Percentiles rank a stretch among this genome's conserved stretches.
These are phyloP conservation scores for Aspergillus kassunensis DNA, from an alignment of 495 filamentous ascomycete species.

Conservation along the genomic window DNA sequence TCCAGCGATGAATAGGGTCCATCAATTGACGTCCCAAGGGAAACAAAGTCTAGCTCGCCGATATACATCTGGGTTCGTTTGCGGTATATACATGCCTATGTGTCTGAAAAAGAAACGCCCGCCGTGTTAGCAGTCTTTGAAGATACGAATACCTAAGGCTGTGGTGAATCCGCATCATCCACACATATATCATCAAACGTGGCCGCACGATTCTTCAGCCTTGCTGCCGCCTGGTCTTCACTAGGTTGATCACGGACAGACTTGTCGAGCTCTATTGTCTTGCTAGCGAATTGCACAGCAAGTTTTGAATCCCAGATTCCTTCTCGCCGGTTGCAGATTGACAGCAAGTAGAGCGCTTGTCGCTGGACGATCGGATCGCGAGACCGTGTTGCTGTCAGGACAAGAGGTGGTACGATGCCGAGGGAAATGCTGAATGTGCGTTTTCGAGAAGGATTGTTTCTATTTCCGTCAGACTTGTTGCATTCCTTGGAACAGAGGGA, in stretches of 20 bases:
- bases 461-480: neutral
- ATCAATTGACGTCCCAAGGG: no score
- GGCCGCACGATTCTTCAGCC: slow-evolving; percentile 1
- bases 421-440: slow-evolving; percentile 4
- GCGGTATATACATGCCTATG: no score
- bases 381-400: slow-evolving; percentile 1
- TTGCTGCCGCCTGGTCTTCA: neutral
- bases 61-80: no score
- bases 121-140: no score
- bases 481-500: neutral
- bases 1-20: no score
- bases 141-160: no score
- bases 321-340: slow-evolving; percentile 10
- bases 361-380: slow-evolving; percentile 1
- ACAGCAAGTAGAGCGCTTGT: neutral
- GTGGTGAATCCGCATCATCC: neutral
- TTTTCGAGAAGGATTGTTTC: neutral
- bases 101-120: no score
- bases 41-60: no score
- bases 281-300: neutral
- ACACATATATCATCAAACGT: slow-evolving; percentile 3
- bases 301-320: slow-evolving; percentile 9
- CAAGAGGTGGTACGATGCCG: slow-evolving; percentile 6
- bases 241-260: neutral
- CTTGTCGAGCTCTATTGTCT: neutral